These are phyloP conservation scores for Penicillium psychrosexuale DNA, from an alignment of 2,329 filamentous ascomycete species.

Conservation along the genomic window DNA sequence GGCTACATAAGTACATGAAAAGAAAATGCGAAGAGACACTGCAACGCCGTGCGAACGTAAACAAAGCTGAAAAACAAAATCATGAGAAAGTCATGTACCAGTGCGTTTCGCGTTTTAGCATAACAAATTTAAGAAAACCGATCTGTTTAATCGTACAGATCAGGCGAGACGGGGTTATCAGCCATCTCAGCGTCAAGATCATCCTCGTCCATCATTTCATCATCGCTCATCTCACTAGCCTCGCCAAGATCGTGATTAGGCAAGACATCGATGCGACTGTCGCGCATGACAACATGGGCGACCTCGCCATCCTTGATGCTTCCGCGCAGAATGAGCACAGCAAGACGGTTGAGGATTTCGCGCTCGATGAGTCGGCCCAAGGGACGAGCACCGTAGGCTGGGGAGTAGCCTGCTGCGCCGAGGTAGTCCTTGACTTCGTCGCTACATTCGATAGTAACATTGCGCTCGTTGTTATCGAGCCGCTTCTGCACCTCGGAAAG, in stretches of 20 bases:
- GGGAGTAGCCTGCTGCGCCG: constrained; percentile 86
- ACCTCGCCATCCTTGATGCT: constrained; percentile 80
- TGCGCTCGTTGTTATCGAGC: constrained; percentile 77
- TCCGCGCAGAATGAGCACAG: constrained; percentile 84
- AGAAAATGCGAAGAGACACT: neutral
- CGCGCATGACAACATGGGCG: constrained; percentile 73
- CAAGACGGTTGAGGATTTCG: constrained; percentile 90
- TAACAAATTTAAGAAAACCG: neutral
- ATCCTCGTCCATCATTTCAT: constrained; percentile 71
- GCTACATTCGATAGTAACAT: constrained; percentile 77
- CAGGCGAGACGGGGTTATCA: constrained; percentile 56
- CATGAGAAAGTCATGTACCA: neutral
- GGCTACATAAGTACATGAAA: neutral
- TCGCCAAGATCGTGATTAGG: constrained; percentile 68
- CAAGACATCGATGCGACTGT: constrained; percentile 75
- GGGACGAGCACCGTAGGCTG: constrained; percentile 89
- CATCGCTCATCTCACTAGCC: constrained; percentile 52
- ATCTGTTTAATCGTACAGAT: constrained; percentile 52
- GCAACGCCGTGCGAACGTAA: neutral
- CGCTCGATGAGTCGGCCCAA: constrained; percentile 89
- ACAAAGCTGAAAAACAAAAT: neutral
- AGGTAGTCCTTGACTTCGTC: constrained; percentile 90
- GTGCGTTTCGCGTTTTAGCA: neutral
- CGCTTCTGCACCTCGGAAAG: constrained; percentile 87
- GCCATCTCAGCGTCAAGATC: constrained; percentile 71